phyloP scores from a whole-genome alignment of 73 alveolate genomes.

The Tetrahymena elliotti region DNA sequence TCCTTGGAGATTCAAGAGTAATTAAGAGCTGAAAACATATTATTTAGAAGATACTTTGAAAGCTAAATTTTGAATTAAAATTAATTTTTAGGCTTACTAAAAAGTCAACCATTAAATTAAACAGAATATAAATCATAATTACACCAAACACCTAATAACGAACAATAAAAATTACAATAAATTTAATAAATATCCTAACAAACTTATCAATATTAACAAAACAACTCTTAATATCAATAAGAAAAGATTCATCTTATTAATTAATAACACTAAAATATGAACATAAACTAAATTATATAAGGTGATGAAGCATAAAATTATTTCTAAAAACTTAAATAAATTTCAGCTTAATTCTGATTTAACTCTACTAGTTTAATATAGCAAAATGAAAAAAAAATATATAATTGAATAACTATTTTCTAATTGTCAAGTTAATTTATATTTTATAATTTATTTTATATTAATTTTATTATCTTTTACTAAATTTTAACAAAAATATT shows the following conservation, averaged over 20 bases:
- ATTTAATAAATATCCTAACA: not conserved
- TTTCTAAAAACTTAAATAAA: not conserved
- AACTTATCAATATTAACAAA: not conserved
- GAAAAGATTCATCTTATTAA: not conserved
- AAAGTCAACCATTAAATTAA: not conserved
- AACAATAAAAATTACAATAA: not conserved
- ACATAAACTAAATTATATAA: not conserved
- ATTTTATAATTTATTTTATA: too few relatives aligned
- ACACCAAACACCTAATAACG: not conserved
- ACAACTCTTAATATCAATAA: not conserved
- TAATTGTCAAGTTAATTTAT: too few relatives aligned
- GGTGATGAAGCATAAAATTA: not conserved
- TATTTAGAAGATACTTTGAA: not conserved
- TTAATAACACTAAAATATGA: not conserved
- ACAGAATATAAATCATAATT: not conserved
- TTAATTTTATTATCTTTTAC: too few relatives aligned
- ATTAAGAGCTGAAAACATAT: not conserved
- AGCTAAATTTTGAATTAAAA: not conserved
- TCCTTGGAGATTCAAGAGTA: not conserved
- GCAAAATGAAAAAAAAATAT: too few relatives aligned
- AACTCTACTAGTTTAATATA: too few relatives aligned
- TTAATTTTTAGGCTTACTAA: not conserved
- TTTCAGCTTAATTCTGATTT: not conserved
- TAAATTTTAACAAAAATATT: too few relatives aligned
- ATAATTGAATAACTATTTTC: too few relatives aligned